Evolutionary conservation across 805 yeast genomes (phyloP).

Genomic region (Kodamaea neixiangensis): DNA sequence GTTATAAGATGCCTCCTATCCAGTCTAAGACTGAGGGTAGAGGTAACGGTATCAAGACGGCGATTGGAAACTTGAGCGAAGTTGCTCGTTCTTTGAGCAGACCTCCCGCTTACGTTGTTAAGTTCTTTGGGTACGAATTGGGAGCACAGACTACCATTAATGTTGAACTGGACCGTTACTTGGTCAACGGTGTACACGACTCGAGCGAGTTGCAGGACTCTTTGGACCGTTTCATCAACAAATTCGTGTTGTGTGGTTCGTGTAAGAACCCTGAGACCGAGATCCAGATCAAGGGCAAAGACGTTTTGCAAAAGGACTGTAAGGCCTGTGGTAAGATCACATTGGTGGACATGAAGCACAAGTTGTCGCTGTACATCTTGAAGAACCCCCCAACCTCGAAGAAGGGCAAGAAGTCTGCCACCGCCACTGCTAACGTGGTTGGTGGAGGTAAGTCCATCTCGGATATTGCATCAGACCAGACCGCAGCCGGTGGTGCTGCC

Average conservation of each 20-base stretch:
- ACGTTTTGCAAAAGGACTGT: constrained; percentile 83
- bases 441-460: constrained; percentile 84
- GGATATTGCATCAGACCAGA: constrained; percentile 63
- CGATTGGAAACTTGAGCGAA: constrained; percentile 84
- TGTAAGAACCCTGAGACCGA: constrained; percentile 99
- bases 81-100: constrained; percentile 94
- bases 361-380: constrained; percentile 79
- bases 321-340: constrained; percentile 97
- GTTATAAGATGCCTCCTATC: constrained; percentile 98
- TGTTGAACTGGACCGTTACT: constrained; percentile 79
- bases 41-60: constrained; percentile 99
- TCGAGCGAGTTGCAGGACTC: constrained; percentile 88
- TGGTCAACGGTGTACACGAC: constrained; percentile 95
- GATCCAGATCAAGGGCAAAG: constrained; percentile 74
- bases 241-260: constrained; percentile 88
- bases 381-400: constrained; percentile 81
- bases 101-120: constrained; percentile 89
- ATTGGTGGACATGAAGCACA: constrained; percentile 79
- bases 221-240: constrained; percentile 90
- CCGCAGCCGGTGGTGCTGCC: constrained; percentile 25
- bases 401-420: constrained; percentile 64
- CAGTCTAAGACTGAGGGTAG: constrained; percentile 97
- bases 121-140: constrained; percentile 93
- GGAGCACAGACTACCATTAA: constrained; percentile 93
- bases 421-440: constrained; percentile 87